phyloP scores from a whole-genome alignment of 2,329 filamentous ascomycete genomes.

The Madurella mycetomatis region DNA sequence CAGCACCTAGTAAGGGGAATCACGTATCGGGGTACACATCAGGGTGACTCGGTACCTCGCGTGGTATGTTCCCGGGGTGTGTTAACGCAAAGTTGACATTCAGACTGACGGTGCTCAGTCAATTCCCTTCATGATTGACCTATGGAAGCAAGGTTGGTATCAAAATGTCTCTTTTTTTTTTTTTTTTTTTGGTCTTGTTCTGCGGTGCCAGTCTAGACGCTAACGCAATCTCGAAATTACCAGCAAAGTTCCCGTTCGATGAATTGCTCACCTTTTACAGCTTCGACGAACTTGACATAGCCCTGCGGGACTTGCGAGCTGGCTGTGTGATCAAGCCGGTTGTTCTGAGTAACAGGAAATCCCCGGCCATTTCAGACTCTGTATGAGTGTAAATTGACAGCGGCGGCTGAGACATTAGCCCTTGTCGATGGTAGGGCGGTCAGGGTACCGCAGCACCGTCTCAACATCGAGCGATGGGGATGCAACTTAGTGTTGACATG shows the following conservation, averaged over 20 bases:
- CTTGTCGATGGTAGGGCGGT: too few species aligned
- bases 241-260: conserved; percentile 16
- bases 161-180: not conserved
- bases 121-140: conserved; percentile 10
- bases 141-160: conserved; percentile 12
- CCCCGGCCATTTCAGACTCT: not conserved
- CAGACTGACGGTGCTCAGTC: not conserved
- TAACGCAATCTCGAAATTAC: not conserved
- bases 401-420: too few species aligned
- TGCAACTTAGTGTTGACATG: too few species aligned
- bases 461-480: too few species aligned
- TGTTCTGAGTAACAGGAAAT: not conserved
- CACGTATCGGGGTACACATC: conserved; percentile 11
- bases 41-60: conserved; percentile 11
- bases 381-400: too few species aligned
- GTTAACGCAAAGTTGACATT: not conserved
- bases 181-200: not conserved
- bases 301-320: conserved; percentile 1
- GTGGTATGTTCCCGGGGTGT: not conserved
- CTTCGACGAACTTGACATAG: conserved; percentile 7
- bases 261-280: conserved; percentile 9
- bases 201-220: not conserved
- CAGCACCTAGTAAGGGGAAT: conserved; percentile 10
- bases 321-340: conserved; percentile 12
- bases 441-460: too few species aligned